Evolutionary conservation across 495 filamentous ascomycete genomes (phyloP), one percentile per base, ranked within the genome.

Genomic region (Penicillium manginii): DNA sequence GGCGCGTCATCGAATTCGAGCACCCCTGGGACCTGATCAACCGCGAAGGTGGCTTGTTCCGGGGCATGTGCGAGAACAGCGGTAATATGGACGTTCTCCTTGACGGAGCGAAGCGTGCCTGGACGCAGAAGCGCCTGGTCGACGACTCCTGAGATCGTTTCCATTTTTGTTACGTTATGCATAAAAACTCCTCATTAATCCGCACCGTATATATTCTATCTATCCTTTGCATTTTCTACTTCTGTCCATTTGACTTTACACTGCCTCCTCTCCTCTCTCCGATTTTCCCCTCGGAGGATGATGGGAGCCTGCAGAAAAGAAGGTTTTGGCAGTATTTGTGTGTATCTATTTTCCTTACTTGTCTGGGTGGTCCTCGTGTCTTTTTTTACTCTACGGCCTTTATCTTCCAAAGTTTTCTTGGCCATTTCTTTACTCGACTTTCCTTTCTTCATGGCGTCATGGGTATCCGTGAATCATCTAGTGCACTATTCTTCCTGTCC

Each of bases 51-150:
- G 87, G 91, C 12, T 75, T 83, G 21, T 99, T 99, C 78, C 83
- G 84, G 60, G 82, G 86, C 50, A 98, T 99, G 94, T 99, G 94
- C 64, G 91, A 96, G 69, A 96, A 87, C 77, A 97, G 90, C 69
- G 94, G 93, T 0, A 92, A 98, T 59, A 79, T 94, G 63, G 91
- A 91, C 0, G 67, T 67, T 17, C 74, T 99, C 50, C 61, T 83
- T 45, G 85, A 85, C 55, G 86, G 87, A 26, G 93, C 94, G 3
- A 93, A 89, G 79, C 89, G 87, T 69, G 86, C 88, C 26, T 86
- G 75, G 75, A 73, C 83, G 9, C 75, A 74, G 56, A 81, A 78
- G 65, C 81, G 76, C 55, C 73, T 83, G 37, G 81, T 83, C 31
- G 81, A 84, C 72, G 80, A 77, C 55, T 77, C 70, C 52, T 79